These are phyloP conservation scores for Microcyclosporella mali DNA, from an alignment of 2,329 filamentous ascomycete genomes.

Conservation along the genomic window DNA sequence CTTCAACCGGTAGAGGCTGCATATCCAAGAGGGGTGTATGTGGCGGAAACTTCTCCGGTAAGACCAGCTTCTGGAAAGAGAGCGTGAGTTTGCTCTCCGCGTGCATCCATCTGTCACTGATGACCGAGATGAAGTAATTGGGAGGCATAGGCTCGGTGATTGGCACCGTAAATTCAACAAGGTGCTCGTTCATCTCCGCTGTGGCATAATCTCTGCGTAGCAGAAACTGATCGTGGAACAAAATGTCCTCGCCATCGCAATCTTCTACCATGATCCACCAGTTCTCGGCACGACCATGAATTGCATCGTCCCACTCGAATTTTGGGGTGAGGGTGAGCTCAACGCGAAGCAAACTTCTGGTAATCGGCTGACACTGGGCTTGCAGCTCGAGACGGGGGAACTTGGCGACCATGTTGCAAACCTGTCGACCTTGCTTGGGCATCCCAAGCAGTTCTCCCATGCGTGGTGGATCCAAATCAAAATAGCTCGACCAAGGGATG, in stretches of 20 bases:
- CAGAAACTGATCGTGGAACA: conserved; percentile 92
- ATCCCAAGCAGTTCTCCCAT: conserved; percentile 93
- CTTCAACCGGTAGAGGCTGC: conserved; percentile 82
- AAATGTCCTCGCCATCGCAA: conserved; percentile 90
- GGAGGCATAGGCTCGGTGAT: conserved; percentile 97
- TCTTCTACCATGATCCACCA: conserved; percentile 99
- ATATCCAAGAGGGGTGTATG: conserved; percentile 89
- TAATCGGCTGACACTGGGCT: conserved; percentile 90
- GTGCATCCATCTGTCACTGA: conserved; percentile 98
- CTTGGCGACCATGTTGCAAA: conserved; percentile 81
- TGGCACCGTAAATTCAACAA: conserved; percentile 92
- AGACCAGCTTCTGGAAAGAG: conserved; percentile 87
- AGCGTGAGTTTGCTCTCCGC: conserved; percentile 89
- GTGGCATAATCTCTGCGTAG: conserved; percentile 82
- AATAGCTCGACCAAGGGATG: conserved; percentile 88
- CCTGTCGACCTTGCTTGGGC: conserved; percentile 77
- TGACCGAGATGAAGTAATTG: conserved; percentile 93
- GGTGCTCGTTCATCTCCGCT: conserved; percentile 81
- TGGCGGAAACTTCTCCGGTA: conserved; percentile 91
- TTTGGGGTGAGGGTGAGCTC: conserved; percentile 89
- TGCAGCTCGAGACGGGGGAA: conserved; percentile 91
- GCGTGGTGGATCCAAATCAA: conserved; percentile 89
- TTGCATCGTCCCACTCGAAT: conserved; percentile 86
- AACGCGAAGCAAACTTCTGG: conserved; percentile 82
- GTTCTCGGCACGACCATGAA: conserved; percentile 82